Conservation (phyloP, 2,329 filamentous ascomycete species). For the Fusarium armeniacum region DNA sequence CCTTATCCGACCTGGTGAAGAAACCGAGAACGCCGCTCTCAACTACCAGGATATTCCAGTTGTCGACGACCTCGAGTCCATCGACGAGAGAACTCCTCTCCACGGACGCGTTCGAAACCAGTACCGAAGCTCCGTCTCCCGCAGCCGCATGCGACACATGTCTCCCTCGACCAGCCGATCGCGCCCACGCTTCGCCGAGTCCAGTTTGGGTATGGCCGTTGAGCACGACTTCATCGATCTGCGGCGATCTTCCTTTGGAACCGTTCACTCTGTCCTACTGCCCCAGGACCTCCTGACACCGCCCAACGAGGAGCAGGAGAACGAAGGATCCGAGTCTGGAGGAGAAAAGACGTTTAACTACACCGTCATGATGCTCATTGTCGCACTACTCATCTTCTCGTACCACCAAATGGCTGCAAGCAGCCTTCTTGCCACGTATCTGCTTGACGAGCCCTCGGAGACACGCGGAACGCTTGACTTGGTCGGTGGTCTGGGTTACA, state of each 20-base stretch:
- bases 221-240: slow-evolving; percentile 45
- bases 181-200: slow-evolving; percentile 42
- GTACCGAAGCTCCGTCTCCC: slow-evolving; percentile 27
- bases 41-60: slow-evolving; percentile 44
- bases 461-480: slow-evolving; percentile 55
- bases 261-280: slow-evolving; percentile 58
- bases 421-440: slow-evolving; percentile 59
- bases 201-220: slow-evolving; percentile 40
- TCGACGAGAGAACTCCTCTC: slow-evolving; percentile 35
- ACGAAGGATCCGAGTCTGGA: slow-evolving; percentile 14
- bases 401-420: slow-evolving; percentile 63
- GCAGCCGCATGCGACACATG: slow-evolving; percentile 30
- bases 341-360: slow-evolving; percentile 56
- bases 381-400: slow-evolving; percentile 58
- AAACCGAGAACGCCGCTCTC: not conserved
- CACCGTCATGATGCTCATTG: slow-evolving; percentile 55
- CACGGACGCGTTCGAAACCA: slow-evolving; percentile 34
- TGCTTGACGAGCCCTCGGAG: slow-evolving; percentile 55
- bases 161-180: slow-evolving; percentile 38
- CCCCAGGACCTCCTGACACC: slow-evolving; percentile 44
- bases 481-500: slow-evolving; percentile 74
- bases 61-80: slow-evolving; percentile 44
- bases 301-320: slow-evolving; percentile 27
- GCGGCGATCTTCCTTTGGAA: slow-evolving; percentile 58
- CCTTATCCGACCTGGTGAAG: slow-evolving; percentile 39